Evolutionary conservation across 2,329 filamentous ascomycete species (phyloP).

Genomic region (Coccinonectria pachysandricola): DNA sequence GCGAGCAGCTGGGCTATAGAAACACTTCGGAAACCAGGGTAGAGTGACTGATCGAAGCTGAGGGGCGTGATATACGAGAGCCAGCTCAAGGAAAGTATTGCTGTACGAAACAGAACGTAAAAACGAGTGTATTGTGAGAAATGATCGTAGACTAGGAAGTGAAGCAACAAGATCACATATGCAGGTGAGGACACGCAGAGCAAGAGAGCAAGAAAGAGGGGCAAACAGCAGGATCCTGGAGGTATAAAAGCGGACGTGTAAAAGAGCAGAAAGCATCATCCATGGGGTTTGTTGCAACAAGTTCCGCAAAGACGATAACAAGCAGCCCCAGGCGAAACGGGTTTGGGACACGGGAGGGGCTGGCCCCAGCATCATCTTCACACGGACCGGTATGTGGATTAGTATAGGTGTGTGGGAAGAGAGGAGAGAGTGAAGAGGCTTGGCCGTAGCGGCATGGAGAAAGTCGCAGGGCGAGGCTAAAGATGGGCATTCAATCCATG

Average conservation of each 20-base stretch:
- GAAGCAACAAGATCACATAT: slow-evolving; percentile 14
- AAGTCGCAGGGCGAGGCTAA: slow-evolving; percentile 14
- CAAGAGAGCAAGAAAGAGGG: slow-evolving; percentile 16
- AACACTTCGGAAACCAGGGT: slow-evolving; percentile 4
- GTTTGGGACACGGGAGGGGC: slow-evolving; percentile 18
- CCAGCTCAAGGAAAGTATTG: slow-evolving; percentile 10
- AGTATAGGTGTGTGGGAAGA: slow-evolving; percentile 11
- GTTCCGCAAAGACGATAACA: slow-evolving; percentile 16
- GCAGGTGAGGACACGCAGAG: slow-evolving; percentile 15
- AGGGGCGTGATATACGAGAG: slow-evolving; percentile 7
- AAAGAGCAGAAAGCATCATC: slow-evolving; percentile 19
- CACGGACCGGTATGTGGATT: slow-evolving; percentile 20
- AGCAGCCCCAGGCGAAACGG: slow-evolving; percentile 16
- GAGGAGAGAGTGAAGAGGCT: slow-evolving; percentile 8
- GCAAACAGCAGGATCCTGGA: slow-evolving; percentile 20
- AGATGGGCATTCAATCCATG: slow-evolving; percentile 12
- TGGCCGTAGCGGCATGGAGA: slow-evolving; percentile 15
- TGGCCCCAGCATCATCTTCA: slow-evolving; percentile 16
- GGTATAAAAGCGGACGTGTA: slow-evolving; percentile 22
- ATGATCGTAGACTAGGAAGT: slow-evolving; percentile 16
- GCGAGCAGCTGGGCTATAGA: slow-evolving; percentile 15
- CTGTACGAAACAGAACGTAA: too few relatives aligned
- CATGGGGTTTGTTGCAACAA: too few relatives aligned
- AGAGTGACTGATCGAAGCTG: slow-evolving; percentile 6
- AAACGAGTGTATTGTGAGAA: too few relatives aligned